Conservation (phyloP, 345 rosid genomes). For the Corchorus capsularis region DNA sequence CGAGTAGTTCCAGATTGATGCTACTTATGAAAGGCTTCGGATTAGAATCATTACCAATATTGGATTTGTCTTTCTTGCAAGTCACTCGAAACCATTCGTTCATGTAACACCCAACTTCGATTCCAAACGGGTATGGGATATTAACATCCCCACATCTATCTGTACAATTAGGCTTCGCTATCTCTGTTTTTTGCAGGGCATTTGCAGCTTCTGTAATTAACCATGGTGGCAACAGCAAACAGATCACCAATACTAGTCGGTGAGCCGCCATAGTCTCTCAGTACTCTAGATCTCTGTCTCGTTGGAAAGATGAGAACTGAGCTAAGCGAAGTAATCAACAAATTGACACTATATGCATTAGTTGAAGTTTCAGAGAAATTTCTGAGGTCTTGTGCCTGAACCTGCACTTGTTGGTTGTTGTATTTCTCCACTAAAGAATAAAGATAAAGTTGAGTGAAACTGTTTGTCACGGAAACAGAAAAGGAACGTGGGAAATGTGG, state of each 20-base stretch:
- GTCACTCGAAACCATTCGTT: not conserved
- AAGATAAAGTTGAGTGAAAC: too few species aligned
- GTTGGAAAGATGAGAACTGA: too few species aligned
- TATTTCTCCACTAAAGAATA: too few species aligned
- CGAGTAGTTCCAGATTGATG: not conserved
- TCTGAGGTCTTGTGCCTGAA: too few species aligned
- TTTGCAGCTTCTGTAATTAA: not conserved
- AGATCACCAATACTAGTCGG: not conserved
- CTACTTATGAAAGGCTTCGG: not conserved
- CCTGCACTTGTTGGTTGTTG: too few species aligned
- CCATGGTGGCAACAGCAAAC: not conserved
- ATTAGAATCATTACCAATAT: too few species aligned
- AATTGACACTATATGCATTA: too few species aligned
- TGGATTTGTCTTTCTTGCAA: not conserved
- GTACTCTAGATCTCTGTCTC: too few species aligned
- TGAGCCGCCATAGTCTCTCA: not conserved
- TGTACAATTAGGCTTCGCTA: not conserved
- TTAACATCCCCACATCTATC: not conserved
- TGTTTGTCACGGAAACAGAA: too few species aligned
- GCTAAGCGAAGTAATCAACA: too few species aligned
- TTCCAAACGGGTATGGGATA: constrained; percentile 24
- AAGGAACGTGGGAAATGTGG: too few species aligned
- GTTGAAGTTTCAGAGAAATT: too few species aligned
- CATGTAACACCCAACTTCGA: not conserved
- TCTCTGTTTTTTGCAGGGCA: not conserved